Evolutionary conservation across 1,284 basidiomycete species (phyloP), one percentile per base, ranked within the genome.

Genomic region (Moesziomyces aphidis): DNA sequence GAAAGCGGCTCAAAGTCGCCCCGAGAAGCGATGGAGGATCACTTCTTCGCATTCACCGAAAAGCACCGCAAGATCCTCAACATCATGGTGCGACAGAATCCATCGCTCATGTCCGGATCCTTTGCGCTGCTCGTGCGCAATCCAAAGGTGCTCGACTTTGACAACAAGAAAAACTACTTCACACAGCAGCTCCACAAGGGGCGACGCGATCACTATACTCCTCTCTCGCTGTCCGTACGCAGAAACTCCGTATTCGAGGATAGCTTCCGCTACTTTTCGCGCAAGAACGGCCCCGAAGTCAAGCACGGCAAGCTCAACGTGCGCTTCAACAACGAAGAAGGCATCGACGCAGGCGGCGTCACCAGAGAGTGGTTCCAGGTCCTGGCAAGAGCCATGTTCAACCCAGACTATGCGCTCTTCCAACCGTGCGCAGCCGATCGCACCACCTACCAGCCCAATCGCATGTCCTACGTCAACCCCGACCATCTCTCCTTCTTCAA

Each of bases 131-230:
- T 99, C 61, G 93, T 99, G 39, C 91, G 95, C 85, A 99, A 99
- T 81, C 92, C 97, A 52, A 91, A 94, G 48, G 95, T 99, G 24
- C 90, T 99, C 65, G 97, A 99, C 88, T 99, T 99, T 85, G 97
- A 99, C 88, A 99, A 99, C 90, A 99, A 99, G 87, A 91, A 97
- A 57, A 97, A 95, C 82, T 99, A 96, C 88, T 99, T 99, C 88
- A 92, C 90, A 73, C 96, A 98, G 86, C 95, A 98, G 85, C 89
- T 99, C 19, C 95, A 97, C 85, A 91, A 93, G 56, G 92, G 77
- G 7, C 76, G 89, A 42, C 89, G 93, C 26, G 93, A 94, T 78
- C 92, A 94, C 75, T 90, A 94, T 69, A 88, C 90, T 34, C 92
- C 93, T 0, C 87, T 99, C 48, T 93, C 95, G 81, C 88, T 99